These are phyloP conservation scores for Microcyclospora tardicrescens DNA, from an alignment of 2,329 filamentous ascomycete genomes.

Conservation along the genomic window DNA sequence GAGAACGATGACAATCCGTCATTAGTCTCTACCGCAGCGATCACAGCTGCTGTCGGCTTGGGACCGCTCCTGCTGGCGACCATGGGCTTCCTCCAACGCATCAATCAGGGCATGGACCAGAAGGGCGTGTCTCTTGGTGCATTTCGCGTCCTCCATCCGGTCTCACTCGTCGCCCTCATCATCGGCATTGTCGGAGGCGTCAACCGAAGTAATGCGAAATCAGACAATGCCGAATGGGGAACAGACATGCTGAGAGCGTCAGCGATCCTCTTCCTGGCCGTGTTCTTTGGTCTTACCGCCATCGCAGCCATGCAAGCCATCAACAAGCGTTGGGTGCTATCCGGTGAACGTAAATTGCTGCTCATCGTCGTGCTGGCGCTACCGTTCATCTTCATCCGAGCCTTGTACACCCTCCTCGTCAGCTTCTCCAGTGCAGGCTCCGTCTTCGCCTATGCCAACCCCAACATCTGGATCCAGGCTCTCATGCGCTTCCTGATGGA, in stretches of 20 bases:
- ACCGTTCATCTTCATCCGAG: slow-evolving; percentile 21
- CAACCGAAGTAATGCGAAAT: slow-evolving; percentile 1
- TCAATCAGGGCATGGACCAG: slow-evolving; percentile 10
- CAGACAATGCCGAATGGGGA: slow-evolving; percentile 4
- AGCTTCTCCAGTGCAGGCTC: slow-evolving; percentile 9
- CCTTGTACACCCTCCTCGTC: slow-evolving; percentile 21
- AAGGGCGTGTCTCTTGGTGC: slow-evolving; percentile 4
- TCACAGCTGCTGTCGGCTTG: slow-evolving; percentile 15
- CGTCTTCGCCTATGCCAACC: slow-evolving; percentile 9
- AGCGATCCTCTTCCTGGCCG: slow-evolving; percentile 11
- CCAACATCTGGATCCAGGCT: slow-evolving; percentile 11
- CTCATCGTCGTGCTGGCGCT: slow-evolving; percentile 14
- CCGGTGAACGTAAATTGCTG: slow-evolving; percentile 9
- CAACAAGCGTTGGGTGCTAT: slow-evolving; percentile 3
- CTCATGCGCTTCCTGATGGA: slow-evolving; percentile 20
- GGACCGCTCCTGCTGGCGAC: slow-evolving; percentile 16
- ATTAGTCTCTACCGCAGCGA: slow-evolving; percentile 13
- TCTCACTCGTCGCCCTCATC: slow-evolving; percentile 12
- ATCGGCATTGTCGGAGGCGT: slow-evolving; percentile 16
- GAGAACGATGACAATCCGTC: slow-evolving; percentile 8
- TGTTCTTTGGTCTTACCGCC: slow-evolving; percentile 10
- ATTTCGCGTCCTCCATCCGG: slow-evolving; percentile 13
- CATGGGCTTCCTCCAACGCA: slow-evolving; percentile 13
- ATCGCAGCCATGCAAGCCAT: slow-evolving; percentile 8
- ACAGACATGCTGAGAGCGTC: slow-evolving; percentile 9